These are phyloP conservation scores for Gossypioides kirkii DNA, from an alignment of 345 rosid species.

Conservation along the genomic window DNA sequence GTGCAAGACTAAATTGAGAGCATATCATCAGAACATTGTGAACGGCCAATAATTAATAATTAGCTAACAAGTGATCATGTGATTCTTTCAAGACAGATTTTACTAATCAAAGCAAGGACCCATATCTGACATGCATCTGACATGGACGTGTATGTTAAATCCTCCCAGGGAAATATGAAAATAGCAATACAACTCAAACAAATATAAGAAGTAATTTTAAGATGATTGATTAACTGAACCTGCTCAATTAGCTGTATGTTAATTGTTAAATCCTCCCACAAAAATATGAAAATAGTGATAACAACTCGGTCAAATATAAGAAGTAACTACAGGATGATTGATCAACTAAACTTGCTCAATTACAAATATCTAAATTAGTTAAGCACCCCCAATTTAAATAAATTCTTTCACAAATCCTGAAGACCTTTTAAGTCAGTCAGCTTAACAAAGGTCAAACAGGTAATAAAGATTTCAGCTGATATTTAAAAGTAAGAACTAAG, in stretches of 20 bases:
- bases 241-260: neutral
- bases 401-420: neutral
- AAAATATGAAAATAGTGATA: neutral
- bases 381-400: neutral
- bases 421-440: neutral
- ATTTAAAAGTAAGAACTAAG: too few species aligned
- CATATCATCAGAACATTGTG: neutral
- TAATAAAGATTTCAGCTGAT: too few species aligned
- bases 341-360: neutral
- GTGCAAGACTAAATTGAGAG: neutral
- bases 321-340: neutral
- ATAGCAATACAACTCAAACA: neutral
- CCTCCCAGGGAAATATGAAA: neutral
- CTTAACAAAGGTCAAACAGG: neutral
- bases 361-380: neutral
- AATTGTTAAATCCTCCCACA: neutral
- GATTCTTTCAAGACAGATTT: neutral
- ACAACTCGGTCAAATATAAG: neutral
- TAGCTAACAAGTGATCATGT: neutral
- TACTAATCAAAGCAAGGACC: neutral
- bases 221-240: neutral
- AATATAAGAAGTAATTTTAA: neutral
- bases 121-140: neutral
- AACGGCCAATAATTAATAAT: neutral
- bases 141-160: neutral